These are phyloP conservation scores for Sisymbrium irio DNA, from an alignment of 345 rosid genomes.

Conservation along the genomic window DNA sequence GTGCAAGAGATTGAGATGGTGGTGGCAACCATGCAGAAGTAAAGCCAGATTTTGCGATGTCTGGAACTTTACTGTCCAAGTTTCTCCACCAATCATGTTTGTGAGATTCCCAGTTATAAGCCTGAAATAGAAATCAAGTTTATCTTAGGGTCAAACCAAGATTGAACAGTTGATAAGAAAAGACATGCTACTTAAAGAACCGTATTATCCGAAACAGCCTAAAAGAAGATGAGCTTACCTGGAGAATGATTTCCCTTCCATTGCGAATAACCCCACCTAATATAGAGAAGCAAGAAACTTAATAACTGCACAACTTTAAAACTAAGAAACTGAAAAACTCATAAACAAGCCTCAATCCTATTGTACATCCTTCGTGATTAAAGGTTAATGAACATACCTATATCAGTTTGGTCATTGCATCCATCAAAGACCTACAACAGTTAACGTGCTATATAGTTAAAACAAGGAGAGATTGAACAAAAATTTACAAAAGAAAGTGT, in stretches of 20 bases:
- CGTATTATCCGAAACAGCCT: neutral
- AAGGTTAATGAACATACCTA: conserved; percentile 42
- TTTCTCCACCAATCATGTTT: conserved; percentile 89
- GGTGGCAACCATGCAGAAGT: conserved; percentile 92
- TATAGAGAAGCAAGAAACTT: conserved; percentile 13
- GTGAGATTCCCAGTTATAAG: conserved; percentile 92
- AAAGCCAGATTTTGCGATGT: conserved; percentile 83
- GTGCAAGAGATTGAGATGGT: conserved; percentile 63
- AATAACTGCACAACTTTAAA: neutral
- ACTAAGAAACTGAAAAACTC: conserved; percentile 7
- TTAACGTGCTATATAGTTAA: neutral
- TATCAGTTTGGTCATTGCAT: conserved; percentile 51
- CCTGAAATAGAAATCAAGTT: conserved; percentile 41
- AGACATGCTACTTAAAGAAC: neutral
- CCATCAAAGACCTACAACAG: conserved; percentile 49
- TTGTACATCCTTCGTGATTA: neutral
- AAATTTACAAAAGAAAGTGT: neutral
- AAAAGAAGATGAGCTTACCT: conserved; percentile 43
- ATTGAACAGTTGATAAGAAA: neutral
- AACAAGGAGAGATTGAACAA: conserved; percentile 10
- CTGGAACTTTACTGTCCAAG: conserved; percentile 64
- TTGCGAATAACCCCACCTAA: conserved; percentile 52
- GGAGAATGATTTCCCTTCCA: conserved; percentile 83
- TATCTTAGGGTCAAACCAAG: conserved; percentile 1
- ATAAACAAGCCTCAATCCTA: neutral